Percentiles rank a stretch among this genome's conserved stretches.
These are phyloP conservation scores for Schizosaccharomyces pombe DNA, from an alignment of 805 yeast genomes.

Conservation along the genomic window DNA sequence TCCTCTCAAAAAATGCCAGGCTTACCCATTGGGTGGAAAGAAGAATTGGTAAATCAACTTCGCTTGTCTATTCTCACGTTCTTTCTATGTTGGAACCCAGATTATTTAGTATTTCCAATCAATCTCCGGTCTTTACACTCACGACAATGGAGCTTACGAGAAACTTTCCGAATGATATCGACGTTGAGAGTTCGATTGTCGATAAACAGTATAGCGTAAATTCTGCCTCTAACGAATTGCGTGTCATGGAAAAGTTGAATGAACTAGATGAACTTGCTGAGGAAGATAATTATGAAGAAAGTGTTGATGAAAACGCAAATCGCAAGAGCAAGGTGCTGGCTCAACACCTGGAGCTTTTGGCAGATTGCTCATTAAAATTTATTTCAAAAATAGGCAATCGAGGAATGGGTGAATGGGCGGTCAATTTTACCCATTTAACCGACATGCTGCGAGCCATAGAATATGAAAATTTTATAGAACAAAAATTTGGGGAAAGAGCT, in stretches of 20 bases:
- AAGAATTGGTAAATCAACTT: slow-evolving; percentile 44
- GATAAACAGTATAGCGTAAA: neutral
- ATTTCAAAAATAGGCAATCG: slow-evolving; percentile 29
- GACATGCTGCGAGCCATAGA: slow-evolving; percentile 13
- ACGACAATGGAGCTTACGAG: slow-evolving; percentile 1
- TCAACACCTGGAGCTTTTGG: slow-evolving; percentile 47
- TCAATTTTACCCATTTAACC: slow-evolving; percentile 16
- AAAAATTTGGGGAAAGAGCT: slow-evolving; percentile 25
- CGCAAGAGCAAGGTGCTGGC: slow-evolving; percentile 18
- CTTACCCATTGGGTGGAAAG: slow-evolving; percentile 39
- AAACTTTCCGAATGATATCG: neutral
- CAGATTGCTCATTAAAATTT: slow-evolving; percentile 33
- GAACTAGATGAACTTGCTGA: slow-evolving; percentile 1
- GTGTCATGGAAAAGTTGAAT: neutral
- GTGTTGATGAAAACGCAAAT: neutral
- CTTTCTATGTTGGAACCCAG: slow-evolving; percentile 16
- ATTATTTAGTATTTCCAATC: neutral
- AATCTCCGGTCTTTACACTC: neutral
- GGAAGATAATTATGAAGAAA: slow-evolving; percentile 3
- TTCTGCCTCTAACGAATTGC: neutral
- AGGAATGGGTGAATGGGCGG: slow-evolving; percentile 25
- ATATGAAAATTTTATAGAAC: slow-evolving; percentile 17
- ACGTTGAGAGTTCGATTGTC: neutral
- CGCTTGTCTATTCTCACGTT: slow-evolving; percentile 37
- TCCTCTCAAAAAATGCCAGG: slow-evolving; percentile 39